Evolutionary conservation across 345 rosid species (phyloP).

Genomic region (Gossypium stocksii): DNA sequence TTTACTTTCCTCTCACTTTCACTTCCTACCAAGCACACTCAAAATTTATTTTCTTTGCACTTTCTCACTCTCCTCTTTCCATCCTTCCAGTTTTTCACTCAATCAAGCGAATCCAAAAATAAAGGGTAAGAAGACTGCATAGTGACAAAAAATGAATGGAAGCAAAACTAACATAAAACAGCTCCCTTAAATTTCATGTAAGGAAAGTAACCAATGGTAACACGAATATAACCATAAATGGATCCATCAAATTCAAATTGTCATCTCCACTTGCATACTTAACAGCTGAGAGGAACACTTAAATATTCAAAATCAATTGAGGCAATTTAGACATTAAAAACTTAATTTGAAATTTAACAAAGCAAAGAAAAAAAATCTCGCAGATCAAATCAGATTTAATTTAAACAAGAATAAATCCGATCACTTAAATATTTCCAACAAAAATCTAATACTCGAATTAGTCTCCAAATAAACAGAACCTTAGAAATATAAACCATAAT

Average conservation of each 20-base stretch:
- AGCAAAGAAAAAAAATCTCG: not conserved
- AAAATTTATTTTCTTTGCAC: too few relatives aligned
- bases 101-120: too few relatives aligned
- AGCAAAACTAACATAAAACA: not conserved
- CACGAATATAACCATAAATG: not conserved
- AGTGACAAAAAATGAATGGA: not conserved
- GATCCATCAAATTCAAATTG: not conserved
- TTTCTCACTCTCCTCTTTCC: too few relatives aligned
- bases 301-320: not conserved
- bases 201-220: not conserved
- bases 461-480: not conserved
- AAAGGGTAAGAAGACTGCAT: not conserved
- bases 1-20: too few relatives aligned
- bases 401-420: not conserved
- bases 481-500: not conserved
- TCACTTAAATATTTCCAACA: not conserved
- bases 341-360: not conserved
- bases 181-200: not conserved
- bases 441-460: not conserved
- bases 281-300: not conserved
- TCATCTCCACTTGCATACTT: not conserved
- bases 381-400: slow-evolving; percentile 1
- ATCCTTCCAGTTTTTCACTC: too few relatives aligned
- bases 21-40: too few relatives aligned
- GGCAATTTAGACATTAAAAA: not conserved